Evolutionary conservation across 495 filamentous ascomycete genomes (phyloP), one percentile per base, ranked within the genome.

Genomic region (Trichocladium uniseriatum): DNA sequence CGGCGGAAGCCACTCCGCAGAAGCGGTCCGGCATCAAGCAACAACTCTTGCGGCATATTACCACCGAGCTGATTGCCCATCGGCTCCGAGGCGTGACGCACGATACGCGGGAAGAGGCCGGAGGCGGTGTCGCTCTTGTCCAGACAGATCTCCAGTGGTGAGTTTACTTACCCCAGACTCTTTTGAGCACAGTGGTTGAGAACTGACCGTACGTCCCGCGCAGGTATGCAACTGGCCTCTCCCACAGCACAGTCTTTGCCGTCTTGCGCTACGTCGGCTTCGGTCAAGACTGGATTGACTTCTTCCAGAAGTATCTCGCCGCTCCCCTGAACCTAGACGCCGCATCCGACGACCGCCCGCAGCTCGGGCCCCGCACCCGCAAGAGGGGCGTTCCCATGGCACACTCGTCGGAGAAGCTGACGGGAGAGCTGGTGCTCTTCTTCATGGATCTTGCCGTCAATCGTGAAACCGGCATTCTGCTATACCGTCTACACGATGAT

Each of bases 401-500:
- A 18, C 81, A 86, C 57, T 68, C 71, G 8, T 66, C 83, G 16
- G 79, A 79, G 19, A 76, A 81, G 45, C 61, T 79, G 34, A 72
- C 82, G 24, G 80, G 80, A 0, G 83, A 87, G 48, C 60, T 75
- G 1, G 66, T 84, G 7, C 64, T 87, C 1, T 85, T 83, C 60
- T 78, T 77, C 54, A 74, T 86, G 72, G 83, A 87, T 44, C 77
- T 78, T 43, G 71, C 77, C 4, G 73, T 87, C 38, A 85, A 86
- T 41, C 75, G 80, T 45, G 57, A 64, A 37, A 75, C 81, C 0
- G 64, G 77, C 3, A 67, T 72, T 19, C 69, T 78, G 27, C 65
- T 86, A 3, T 84, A 84, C 49, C 79, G 82, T 0, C 61, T 84
- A 16, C 78, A 84, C 51, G 82, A 85, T 55, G 83, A 87, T 56